Evolutionary conservation across 768 basidiomycete genomes (phyloP).

Genomic region (Suillus subluteus): DNA sequence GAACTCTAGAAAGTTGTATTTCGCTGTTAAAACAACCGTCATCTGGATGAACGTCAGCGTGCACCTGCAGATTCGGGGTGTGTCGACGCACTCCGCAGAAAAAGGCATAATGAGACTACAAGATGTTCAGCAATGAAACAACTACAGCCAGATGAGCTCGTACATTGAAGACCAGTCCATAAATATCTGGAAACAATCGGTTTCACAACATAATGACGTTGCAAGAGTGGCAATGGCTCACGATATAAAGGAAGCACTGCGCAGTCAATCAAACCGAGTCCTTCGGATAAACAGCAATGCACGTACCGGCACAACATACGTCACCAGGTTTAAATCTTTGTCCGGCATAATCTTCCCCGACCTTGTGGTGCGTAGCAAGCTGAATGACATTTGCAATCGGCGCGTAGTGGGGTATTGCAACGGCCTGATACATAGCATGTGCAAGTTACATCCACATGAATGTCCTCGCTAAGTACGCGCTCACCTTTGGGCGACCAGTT

Average conservation of each 20-base stretch:
- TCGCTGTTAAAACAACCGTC: slow-evolving; percentile 50
- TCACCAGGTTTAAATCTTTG: slow-evolving; percentile 64
- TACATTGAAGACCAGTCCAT: slow-evolving; percentile 65
- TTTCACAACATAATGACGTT: neutral
- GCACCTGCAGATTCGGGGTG: neutral
- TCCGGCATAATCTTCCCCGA: slow-evolving; percentile 50
- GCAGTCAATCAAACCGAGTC: slow-evolving; percentile 1
- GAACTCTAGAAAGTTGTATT: slow-evolving; percentile 48
- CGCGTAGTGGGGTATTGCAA: slow-evolving; percentile 63
- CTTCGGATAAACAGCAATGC: neutral
- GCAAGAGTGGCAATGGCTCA: slow-evolving; percentile 33
- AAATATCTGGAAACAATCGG: slow-evolving; percentile 52
- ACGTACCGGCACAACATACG: slow-evolving; percentile 57
- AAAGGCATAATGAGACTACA: slow-evolving; percentile 58
- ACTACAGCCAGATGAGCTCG: slow-evolving; percentile 19
- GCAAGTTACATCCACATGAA: neutral
- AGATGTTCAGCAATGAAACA: slow-evolving; percentile 26
- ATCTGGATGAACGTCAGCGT: slow-evolving; percentile 40
- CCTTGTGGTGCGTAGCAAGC: slow-evolving; percentile 53
- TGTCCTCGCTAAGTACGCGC: neutral
- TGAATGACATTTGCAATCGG: slow-evolving; percentile 67
- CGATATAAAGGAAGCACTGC: slow-evolving; percentile 66
- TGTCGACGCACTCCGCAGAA: slow-evolving; percentile 53
- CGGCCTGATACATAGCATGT: slow-evolving; percentile 42
- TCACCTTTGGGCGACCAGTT: slow-evolving; percentile 75